These are phyloP conservation scores for Verticillium tricorpus DNA, from an alignment of 2,329 filamentous ascomycete species.

Conservation along the genomic window DNA sequence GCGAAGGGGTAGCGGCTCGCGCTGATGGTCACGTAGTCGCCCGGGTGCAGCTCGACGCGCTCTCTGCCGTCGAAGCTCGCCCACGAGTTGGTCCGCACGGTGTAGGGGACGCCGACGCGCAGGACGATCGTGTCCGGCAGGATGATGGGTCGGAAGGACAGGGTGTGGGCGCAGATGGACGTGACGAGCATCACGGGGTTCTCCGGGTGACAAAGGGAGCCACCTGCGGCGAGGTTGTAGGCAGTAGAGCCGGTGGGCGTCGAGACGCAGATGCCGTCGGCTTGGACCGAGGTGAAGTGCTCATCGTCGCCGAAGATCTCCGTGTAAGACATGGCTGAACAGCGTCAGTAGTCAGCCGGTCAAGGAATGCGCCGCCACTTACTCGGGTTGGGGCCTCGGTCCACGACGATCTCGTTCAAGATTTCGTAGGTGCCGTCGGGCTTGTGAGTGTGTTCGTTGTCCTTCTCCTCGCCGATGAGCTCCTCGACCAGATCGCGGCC, in stretches of 20 bases:
- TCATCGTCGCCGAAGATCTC: slow-evolving; percentile 94
- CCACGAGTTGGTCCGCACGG: slow-evolving; percentile 85
- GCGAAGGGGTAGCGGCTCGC: slow-evolving; percentile 79
- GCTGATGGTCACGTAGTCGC: slow-evolving; percentile 81
- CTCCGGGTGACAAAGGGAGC: slow-evolving; percentile 89
- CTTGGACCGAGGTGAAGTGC: slow-evolving; percentile 89
- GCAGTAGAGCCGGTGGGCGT: slow-evolving; percentile 94
- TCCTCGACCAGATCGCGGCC: slow-evolving; percentile 79
- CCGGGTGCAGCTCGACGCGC: slow-evolving; percentile 71
- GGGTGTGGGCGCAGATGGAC: slow-evolving; percentile 88
- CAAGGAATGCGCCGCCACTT: slow-evolving; percentile 28
- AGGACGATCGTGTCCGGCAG: slow-evolving; percentile 94
- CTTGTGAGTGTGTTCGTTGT: slow-evolving; percentile 78
- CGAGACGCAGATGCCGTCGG: slow-evolving; percentile 88
- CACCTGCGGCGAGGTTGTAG: slow-evolving; percentile 83
- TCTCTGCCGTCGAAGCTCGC: slow-evolving; percentile 97
- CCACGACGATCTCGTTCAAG: slow-evolving; percentile 93
- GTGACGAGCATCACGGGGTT: slow-evolving; percentile 95
- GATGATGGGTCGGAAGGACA: slow-evolving; percentile 95
- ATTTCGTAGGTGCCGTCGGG: slow-evolving; percentile 86
- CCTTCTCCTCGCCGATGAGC: slow-evolving; percentile 78
- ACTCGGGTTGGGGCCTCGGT: slow-evolving; percentile 90
- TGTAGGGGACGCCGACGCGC: slow-evolving; percentile 89
- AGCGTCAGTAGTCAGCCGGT: not conserved
- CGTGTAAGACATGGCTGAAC: slow-evolving; percentile 77